Base-by-base conservation (phyloP, 2,329 filamentous ascomycete species). In the Rachicladosporium sp. region DNA sequence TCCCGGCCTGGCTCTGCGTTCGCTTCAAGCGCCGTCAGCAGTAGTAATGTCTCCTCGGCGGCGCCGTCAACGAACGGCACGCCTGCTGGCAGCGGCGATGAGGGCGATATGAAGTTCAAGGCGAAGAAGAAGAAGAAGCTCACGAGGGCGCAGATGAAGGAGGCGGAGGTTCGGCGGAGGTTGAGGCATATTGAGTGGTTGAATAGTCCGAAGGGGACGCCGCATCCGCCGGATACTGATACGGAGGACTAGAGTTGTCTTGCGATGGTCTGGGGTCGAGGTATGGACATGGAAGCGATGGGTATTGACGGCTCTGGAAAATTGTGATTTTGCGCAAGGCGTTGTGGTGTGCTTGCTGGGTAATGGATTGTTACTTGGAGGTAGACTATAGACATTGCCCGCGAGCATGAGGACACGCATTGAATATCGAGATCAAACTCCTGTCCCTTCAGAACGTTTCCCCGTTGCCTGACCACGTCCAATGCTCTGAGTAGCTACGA, bases 121-220 rank as follows among this genome's bases (percentile, higher is more conserved):
- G 98, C 98, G 78, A 77, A 73, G 62, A 72, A 82, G 7, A 89
- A 88, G 74, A 81, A 81, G 68, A 95, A 95, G 86, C 93, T 89
- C 78, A 98, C 96, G 84, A 76, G 91, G 76, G 98, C 91, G 41
- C 85, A 98, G 64, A 52, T 88, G 59, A 98, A 98, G 75, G 91
- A 98, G 62, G 74, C 82, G 12, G 89, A 96, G 65, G 82, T 82
- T 33, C 74, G 93, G 48, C 76, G 89, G 50, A 74, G 91, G 52
- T 69, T 96, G 63, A 78, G 91, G 54, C 87, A 98, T 64, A 74
- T 79, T 43, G 74, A 78, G 53, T 78, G 74, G 72, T 69, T 93
- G 52, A 89, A 86, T 45, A 45, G 37, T 13, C 52, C 56, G 49
- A 87, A 88, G 74, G 85, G 84, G 4, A 89, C 83, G 3, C 82